These are phyloP conservation scores for Leishmania amazonensis DNA, from an alignment of 208 protist genomes.

Conservation along the genomic window DNA sequence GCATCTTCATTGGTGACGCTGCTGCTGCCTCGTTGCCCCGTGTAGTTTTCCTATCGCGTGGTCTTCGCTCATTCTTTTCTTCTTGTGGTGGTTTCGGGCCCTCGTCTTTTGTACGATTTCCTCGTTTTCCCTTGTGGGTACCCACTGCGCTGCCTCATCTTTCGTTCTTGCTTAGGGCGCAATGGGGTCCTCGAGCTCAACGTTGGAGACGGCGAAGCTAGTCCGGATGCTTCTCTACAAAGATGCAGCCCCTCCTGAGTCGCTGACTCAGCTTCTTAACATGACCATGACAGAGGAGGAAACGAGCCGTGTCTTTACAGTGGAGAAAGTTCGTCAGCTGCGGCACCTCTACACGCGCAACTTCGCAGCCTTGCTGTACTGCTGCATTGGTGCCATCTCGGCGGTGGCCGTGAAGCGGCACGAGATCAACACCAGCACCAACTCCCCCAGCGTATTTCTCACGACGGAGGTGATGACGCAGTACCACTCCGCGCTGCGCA, in stretches of 20 bases:
- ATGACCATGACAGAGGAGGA: conserved; percentile 50
- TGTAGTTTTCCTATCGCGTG: not conserved
- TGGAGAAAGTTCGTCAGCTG: conserved; percentile 57
- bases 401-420: conserved; percentile 33
- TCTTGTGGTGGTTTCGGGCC: not conserved
- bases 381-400: conserved; percentile 65
- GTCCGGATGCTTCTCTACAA: conserved; percentile 42
- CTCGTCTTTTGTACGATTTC: not conserved
- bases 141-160: not conserved
- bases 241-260: conserved; percentile 25
- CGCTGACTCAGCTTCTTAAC: conserved; percentile 40
- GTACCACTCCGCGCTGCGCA: conserved; percentile 59
- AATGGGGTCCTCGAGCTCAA: conserved; percentile 78
- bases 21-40: not conserved
- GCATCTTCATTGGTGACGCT: not conserved
- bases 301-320: conserved; percentile 45
- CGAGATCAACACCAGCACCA: conserved; percentile 26
- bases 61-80: not conserved
- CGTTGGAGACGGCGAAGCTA: conserved; percentile 53
- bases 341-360: conserved; percentile 83
- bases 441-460: conserved; percentile 16
- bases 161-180: not conserved
- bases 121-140: not conserved
- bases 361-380: conserved; percentile 75
- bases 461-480: conserved; percentile 25